A percentile compares a stretch with the other conserved stretches of the same genome.
Conservation (phyloP, 176 grass and related monocot genomes). For the Triticum dicoccoides region DNA sequence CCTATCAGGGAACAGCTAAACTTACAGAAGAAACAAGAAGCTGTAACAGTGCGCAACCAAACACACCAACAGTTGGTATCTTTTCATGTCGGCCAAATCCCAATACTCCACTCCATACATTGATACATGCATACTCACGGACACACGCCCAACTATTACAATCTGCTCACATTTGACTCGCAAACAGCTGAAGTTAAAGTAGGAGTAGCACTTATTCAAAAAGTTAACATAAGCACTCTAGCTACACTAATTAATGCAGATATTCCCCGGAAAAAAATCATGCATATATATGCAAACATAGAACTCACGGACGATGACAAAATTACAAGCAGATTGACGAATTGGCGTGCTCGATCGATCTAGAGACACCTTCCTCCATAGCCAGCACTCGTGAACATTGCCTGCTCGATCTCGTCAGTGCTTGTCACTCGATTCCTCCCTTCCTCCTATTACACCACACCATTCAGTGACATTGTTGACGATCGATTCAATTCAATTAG, state of each 20-base stretch:
- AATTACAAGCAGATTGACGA: no score
- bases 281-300: background rate
- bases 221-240: background rate
- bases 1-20: slow-evolving; percentile 37
- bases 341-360: background rate
- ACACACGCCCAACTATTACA: slow-evolving; percentile 12
- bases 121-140: background rate
- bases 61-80: slow-evolving; percentile 15
- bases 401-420: slow-evolving; percentile 64
- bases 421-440: slow-evolving; percentile 34
- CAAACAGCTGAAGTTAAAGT: background rate
- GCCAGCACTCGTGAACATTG: slow-evolving; percentile 61
- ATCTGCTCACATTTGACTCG: background rate
- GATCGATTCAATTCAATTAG: background rate
- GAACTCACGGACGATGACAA: background rate
- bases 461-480: background rate
- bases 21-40: slow-evolving; percentile 21
- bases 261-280: background rate
- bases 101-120: background rate
- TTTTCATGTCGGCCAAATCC: slow-evolving; percentile 30
- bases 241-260: slow-evolving; percentile 8
- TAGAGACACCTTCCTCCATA: slow-evolving; percentile 58
- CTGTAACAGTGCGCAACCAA: background rate
- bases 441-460: slow-evolving; percentile 23
- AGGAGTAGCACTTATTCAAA: background rate